Conservation (phyloP, 208 protist genomes). For the Leptomonas seymouri region DNA sequence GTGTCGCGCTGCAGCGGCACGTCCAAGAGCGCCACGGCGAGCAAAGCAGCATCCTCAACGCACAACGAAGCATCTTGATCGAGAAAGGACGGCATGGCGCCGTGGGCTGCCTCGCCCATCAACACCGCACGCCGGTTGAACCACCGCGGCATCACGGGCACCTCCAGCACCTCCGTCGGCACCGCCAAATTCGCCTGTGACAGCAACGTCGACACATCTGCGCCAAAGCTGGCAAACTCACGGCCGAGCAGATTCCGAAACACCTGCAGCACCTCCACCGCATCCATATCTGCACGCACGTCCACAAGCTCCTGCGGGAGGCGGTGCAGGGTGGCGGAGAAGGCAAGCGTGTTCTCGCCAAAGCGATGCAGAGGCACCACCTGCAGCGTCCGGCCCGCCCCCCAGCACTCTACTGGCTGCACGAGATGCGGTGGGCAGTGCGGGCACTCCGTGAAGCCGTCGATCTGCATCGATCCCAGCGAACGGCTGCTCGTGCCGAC, state of each 20-base stretch:
- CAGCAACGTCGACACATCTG: constrained; percentile 41
- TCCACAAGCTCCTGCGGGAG: constrained; percentile 62
- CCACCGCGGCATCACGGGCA: constrained; percentile 90
- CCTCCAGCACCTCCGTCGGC: constrained; percentile 76
- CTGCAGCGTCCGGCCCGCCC: constrained; percentile 39
- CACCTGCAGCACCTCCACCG: constrained; percentile 49
- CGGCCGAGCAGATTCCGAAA: constrained; percentile 48
- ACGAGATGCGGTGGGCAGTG: constrained; percentile 47
- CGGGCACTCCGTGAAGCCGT: constrained; percentile 59
- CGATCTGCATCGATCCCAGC: constrained; percentile 80
- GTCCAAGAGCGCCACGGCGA: constrained; percentile 79
- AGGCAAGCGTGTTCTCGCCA: constrained; percentile 57
- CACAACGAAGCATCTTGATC: constrained; percentile 86
- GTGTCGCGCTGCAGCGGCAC: constrained; percentile 76
- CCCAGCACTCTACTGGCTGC: constrained; percentile 74
- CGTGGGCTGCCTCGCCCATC: constrained; percentile 88
- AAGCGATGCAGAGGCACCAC: constrained; percentile 50
- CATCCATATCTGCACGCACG: constrained; percentile 37
- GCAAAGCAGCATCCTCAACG: constrained; percentile 88
- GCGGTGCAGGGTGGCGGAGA: constrained; percentile 73
- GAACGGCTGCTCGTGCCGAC: constrained; percentile 66
- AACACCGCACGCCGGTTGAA: constrained; percentile 88
- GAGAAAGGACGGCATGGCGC: constrained; percentile 82
- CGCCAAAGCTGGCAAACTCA: constrained; percentile 65
- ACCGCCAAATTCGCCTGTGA: constrained; percentile 56